Percentiles rank a stretch among this genome's conserved stretches.
These are phyloP conservation scores for Fusarium burgessii DNA, from an alignment of 2,329 filamentous ascomycete species.

Conservation along the genomic window DNA sequence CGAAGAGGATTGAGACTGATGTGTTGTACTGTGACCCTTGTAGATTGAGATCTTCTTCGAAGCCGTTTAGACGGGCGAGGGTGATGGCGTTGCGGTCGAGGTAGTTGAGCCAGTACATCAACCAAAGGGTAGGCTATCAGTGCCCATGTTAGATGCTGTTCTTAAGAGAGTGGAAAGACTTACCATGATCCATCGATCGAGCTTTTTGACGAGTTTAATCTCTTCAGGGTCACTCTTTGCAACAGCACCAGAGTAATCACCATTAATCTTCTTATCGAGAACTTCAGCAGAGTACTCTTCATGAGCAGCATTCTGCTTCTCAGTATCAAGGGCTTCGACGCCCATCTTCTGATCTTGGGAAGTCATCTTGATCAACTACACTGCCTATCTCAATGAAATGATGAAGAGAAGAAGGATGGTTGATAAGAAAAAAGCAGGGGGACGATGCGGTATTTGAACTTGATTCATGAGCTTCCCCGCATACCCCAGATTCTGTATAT, in stretches of 20 bases:
- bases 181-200: slow-evolving; percentile 40
- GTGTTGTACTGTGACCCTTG: slow-evolving; percentile 53
- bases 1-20: slow-evolving; percentile 53
- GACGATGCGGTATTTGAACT: slow-evolving; percentile 33
- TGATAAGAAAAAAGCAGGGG: slow-evolving; percentile 6
- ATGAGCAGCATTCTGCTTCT: slow-evolving; percentile 37
- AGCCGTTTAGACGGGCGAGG: slow-evolving; percentile 64
- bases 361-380: too few relatives aligned
- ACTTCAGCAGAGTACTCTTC: slow-evolving; percentile 35
- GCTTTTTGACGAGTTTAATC: slow-evolving; percentile 37
- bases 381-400: too few relatives aligned
- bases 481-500: slow-evolving; percentile 38
- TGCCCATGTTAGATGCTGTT: not conserved
- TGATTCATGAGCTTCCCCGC: slow-evolving; percentile 14
- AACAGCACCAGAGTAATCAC: slow-evolving; percentile 39
- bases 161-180: not conserved
- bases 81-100: slow-evolving; percentile 69
- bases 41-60: slow-evolving; percentile 65
- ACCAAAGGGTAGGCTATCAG: slow-evolving; percentile 50
- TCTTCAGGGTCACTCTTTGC: slow-evolving; percentile 39
- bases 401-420: not conserved
- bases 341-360: slow-evolving; percentile 14
- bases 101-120: slow-evolving; percentile 57
- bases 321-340: slow-evolving; percentile 22
- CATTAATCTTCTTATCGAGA: slow-evolving; percentile 34